Evolutionary conservation across 495 filamentous ascomycete species (phyloP), one percentile per base, ranked within the genome.

Genomic region (Sporormia fimetaria): DNA sequence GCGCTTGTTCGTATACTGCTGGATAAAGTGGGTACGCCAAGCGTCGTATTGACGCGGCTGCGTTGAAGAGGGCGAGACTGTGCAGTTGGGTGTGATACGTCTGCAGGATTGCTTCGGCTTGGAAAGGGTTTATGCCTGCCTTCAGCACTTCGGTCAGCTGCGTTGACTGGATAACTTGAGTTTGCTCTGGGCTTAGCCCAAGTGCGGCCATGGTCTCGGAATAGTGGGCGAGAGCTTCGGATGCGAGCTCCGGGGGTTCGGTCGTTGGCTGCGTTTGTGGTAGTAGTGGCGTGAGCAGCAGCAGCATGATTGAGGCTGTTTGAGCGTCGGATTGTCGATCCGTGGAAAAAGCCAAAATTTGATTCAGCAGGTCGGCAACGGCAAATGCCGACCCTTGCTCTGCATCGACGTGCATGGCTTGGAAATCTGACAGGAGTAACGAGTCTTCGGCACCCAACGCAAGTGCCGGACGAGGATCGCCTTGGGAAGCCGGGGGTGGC

Each of bases 31-130:
- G 63, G 30, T 60, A 66, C 23, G 46, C 29, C 7, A 60, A 40
- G 15, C 53, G 54, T 24, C 61, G 58, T 8, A 66, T 31, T 0
- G 40, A 40, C 2, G 60, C 54, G 0, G 61, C 61, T 8, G 52
- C 37, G 30, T 50, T 55, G 47, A 45, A 51, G 6, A 61, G 48
- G 3, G 37, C 22, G 10, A 57, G 50, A 12, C 37, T 35, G 18
- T 57, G 24, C 6, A 66, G 50, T 41, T 66, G 62, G 16, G 51
- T 49, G 39, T 64, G 61, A 49, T 66, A 66, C 3, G 58, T 53
- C n/a, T 44, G 31, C 4, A 66, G 49, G 10, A 63, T 58, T 12
- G 44, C 36, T 44, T 66, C 63, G 18, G 61, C 42, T 37, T 65
- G 60, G 10, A 55, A 52, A 1, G 59, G 55, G n/a, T 58, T 49